These are phyloP conservation scores for Xylaria multiplex DNA, from an alignment of 2,329 filamentous ascomycete species.

Conservation along the genomic window DNA sequence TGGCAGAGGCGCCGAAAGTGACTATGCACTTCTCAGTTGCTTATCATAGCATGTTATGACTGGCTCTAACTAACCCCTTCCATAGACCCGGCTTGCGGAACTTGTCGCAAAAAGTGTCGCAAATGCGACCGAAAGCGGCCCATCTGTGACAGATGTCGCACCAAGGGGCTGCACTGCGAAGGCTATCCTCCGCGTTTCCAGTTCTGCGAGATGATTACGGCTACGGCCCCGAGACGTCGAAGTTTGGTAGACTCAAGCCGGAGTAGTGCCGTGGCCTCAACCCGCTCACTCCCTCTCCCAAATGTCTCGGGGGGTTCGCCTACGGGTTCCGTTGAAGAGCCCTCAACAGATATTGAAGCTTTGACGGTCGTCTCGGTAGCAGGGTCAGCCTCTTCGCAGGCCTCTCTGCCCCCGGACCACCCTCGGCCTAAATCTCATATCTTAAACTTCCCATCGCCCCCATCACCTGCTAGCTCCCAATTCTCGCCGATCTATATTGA, in stretches of 20 bases:
- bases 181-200: conserved; percentile 14
- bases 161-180: conserved; percentile 12
- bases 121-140: conserved; percentile 18
- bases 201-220: conserved; percentile 10
- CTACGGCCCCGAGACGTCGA: not conserved
- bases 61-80: not conserved
- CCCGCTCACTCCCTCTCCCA: not conserved
- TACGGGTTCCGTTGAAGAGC: not conserved
- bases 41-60: not conserved
- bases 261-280: not conserved
- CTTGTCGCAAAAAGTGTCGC: conserved; percentile 17
- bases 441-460: not conserved
- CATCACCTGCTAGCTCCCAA: not conserved
- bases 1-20: not conserved
- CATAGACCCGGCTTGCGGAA: conserved; percentile 13
- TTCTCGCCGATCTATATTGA: not conserved
- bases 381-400: not conserved
- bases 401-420: not conserved
- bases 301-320: not conserved
- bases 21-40: not conserved
- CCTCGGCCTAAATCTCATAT: not conserved
- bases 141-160: conserved; percentile 10
- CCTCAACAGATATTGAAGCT: not conserved
- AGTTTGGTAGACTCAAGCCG: not conserved
- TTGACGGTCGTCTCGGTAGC: not conserved